Evolutionary conservation across 495 filamentous ascomycete species (phyloP).

Genomic region (Ascobolus immersus): DNA sequence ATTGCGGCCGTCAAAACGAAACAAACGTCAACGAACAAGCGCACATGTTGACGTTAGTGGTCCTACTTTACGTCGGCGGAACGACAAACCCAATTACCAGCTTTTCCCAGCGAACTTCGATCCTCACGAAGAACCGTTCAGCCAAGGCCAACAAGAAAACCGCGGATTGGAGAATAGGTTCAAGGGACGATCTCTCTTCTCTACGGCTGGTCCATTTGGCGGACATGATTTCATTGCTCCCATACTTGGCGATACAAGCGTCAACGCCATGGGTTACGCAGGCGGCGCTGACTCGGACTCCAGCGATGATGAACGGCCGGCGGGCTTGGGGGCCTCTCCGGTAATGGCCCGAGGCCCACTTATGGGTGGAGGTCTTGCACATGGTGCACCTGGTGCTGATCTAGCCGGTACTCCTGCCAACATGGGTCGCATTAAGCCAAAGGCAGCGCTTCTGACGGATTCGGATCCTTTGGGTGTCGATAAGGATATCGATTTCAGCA

Average conservation of each 20-base stretch:
- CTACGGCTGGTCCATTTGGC: slow-evolving; percentile 76
- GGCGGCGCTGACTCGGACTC: slow-evolving; percentile 56
- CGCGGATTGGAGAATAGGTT: slow-evolving; percentile 17
- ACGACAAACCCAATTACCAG: slow-evolving; percentile 38
- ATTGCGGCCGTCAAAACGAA: slow-evolving; percentile 34
- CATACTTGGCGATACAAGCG: slow-evolving; percentile 51
- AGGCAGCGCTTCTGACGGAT: too few relatives aligned
- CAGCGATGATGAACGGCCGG: slow-evolving; percentile 59
- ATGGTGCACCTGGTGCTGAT: slow-evolving; percentile 48
- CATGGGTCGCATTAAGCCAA: slow-evolving; percentile 31
- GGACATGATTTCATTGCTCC: slow-evolving; percentile 46
- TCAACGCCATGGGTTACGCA: slow-evolving; percentile 40
- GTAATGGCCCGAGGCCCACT: slow-evolving; percentile 32
- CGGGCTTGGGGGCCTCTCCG: slow-evolving; percentile 32
- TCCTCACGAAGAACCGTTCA: slow-evolving; percentile 32
- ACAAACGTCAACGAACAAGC: slow-evolving; percentile 16
- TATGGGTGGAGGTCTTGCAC: slow-evolving; percentile 35
- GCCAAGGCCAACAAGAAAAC: not conserved
- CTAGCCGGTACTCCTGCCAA: slow-evolving; percentile 69
- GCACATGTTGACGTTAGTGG: slow-evolving; percentile 16
- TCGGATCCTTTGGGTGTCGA: slow-evolving; percentile 86
- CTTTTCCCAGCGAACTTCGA: slow-evolving; percentile 48
- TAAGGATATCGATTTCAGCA: slow-evolving; percentile 68
- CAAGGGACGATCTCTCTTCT: slow-evolving; percentile 56
- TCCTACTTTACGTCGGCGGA: slow-evolving; percentile 25